Conservation (phyloP, 441 rosid species). For the Euphorbia schlechtendalii region DNA sequence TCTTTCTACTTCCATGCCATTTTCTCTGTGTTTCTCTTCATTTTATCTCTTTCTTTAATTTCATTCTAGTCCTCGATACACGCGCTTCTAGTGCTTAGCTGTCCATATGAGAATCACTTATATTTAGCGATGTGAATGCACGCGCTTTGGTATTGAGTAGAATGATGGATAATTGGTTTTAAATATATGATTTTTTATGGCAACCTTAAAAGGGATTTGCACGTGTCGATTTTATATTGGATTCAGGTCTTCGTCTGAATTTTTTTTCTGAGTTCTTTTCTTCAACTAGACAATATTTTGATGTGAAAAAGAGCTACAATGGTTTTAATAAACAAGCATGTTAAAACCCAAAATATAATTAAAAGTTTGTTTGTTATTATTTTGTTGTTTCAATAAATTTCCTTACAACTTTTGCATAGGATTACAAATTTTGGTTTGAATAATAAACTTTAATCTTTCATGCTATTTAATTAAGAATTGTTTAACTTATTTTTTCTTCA, state of each 20-base stretch:
- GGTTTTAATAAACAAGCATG: too few relatives aligned
- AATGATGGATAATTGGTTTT: neutral
- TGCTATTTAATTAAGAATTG: too few relatives aligned
- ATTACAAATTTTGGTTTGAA: too few relatives aligned
- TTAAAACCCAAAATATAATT: too few relatives aligned
- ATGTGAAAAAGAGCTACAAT: too few relatives aligned
- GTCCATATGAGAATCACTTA: neutral
- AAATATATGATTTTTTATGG: neutral
- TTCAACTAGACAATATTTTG: neutral
- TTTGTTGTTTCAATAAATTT: too few relatives aligned
- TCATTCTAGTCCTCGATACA: constrained; percentile 8
- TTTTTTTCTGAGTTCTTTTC: neutral
- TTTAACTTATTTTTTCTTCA: too few relatives aligned
- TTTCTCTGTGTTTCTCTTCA: constrained; percentile 15
- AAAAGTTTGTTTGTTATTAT: too few relatives aligned
- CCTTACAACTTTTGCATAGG: too few relatives aligned
- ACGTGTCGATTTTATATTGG: constrained; percentile 37
- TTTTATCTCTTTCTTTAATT: neutral
- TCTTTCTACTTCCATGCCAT: constrained; percentile 31
- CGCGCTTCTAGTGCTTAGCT: neutral
- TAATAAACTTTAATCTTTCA: too few relatives aligned
- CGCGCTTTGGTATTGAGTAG: neutral
- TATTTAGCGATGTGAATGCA: neutral
- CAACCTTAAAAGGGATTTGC: constrained; percentile 40
- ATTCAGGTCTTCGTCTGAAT: neutral